Percentiles rank a stretch among this genome's conserved stretches.
Evolutionary conservation across 192 early-diverging fungal species (phyloP).

Genomic region (Jimgerdemannia flammicorona): DNA sequence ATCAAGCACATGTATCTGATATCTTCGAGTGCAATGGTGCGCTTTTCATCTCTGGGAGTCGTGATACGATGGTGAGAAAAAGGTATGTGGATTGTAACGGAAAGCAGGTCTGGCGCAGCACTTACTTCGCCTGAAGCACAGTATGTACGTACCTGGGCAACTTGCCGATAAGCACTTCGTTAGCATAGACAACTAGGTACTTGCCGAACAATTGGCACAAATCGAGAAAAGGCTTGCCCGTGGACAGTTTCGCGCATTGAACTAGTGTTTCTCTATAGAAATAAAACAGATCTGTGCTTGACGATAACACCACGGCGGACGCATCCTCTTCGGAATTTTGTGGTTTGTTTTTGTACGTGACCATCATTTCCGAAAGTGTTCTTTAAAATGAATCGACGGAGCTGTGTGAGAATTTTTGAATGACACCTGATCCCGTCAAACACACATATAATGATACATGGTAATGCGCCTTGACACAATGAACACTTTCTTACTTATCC

Average conservation of each 20-base stretch:
- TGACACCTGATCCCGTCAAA: neutral
- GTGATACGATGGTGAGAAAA: conserved; percentile 3
- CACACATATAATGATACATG: neutral
- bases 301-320: conserved; percentile 67
- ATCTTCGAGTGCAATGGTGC: conserved; percentile 59
- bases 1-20: conserved; percentile 72
- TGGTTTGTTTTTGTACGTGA: conserved; percentile 40
- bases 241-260: conserved; percentile 82
- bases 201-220: conserved; percentile 78
- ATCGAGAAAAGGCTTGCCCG: conserved; percentile 83
- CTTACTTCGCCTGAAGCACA: neutral
- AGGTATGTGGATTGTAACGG: neutral
- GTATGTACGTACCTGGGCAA: conserved; percentile 55
- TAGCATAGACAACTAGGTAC: conserved; percentile 74
- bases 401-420: too few species aligned
- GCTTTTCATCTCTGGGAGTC: conserved; percentile 54
- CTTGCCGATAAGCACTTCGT: conserved; percentile 64
- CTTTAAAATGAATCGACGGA: conserved; percentile 20
- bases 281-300: conserved; percentile 89
- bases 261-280: conserved; percentile 87
- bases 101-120: too few species aligned
- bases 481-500: conserved; percentile 51
- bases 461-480: neutral
- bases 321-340: conserved; percentile 48
- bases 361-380: conserved; percentile 59